Evolutionary conservation across 1,284 basidiomycete species (phyloP), one percentile per base, ranked within the genome.

Genomic region (Sporisorium sorghi): DNA sequence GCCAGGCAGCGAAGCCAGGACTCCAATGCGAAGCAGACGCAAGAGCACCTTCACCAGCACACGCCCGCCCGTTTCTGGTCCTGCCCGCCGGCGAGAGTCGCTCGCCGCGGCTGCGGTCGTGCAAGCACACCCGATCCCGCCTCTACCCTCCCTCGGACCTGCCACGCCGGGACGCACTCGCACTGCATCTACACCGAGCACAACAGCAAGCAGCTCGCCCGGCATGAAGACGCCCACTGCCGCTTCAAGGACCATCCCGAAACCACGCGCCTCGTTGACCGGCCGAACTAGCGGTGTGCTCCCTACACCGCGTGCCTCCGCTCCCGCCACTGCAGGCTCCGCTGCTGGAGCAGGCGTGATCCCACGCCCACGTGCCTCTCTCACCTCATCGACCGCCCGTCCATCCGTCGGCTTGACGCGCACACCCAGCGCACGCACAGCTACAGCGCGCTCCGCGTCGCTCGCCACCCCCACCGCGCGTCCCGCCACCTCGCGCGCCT

Each of bases 41-140:
- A 74, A 74, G 49, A 62, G 58, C 51, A 69, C 66, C 0, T 68
- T 73, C 47, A 73, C 71, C 40, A 56, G 23, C 52, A 52, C 66
- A 3, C 66, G 72, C 5, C 66, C 72, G 7, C 72, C 72, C 21
- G 72, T 74, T 0, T 69, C 62, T 2, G 72, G 72, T 6, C 58
- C 60, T 3, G 66, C 59, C 4, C 52, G 55, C 2, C 65, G 72
- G 17, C 30, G 72, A 5, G 72, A 74, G 23, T 65, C 61, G 2
- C 62, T 74, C 4, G 61, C 51, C 6, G 59, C 70, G 14, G 19
- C 64, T 24, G 52, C 57, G 8, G 60, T 49, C 10, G 57, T 47
- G 14, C 68, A 64, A 35, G 37, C 68, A 19, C 61, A 71, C 9
- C 58, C 61, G 0, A 44, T 70, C 28, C 68, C 61, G 10, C 33